phyloP scores from a whole-genome alignment of 108 stramenopile genomes.

The Skeletonema tropicum region DNA sequence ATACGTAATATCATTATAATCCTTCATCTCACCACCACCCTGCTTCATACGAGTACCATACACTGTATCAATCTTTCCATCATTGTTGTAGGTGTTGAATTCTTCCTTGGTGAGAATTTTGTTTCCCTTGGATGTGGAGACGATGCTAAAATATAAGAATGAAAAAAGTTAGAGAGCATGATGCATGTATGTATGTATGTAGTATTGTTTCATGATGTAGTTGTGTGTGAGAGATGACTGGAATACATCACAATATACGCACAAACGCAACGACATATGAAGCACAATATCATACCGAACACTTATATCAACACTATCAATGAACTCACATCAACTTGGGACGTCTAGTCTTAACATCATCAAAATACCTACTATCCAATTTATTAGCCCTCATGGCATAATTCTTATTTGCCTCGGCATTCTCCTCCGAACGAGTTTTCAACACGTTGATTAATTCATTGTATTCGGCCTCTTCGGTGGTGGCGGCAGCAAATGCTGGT shows the following conservation, averaged over 20 bases:
- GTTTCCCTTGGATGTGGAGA: constrained; percentile 1
- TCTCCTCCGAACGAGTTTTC: constrained; percentile 12
- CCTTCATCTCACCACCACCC: constrained; percentile 15
- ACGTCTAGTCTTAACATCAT: constrained; percentile 13
- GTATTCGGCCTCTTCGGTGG: constrained; percentile 7
- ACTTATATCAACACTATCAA: neutral
- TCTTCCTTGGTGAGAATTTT: constrained; percentile 13
- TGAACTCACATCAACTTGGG: constrained; percentile 11
- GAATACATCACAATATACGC: too few species aligned
- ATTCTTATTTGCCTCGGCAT: constrained; percentile 4
- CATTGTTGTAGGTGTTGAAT: neutral
- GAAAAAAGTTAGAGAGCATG: neutral
- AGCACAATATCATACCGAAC: too few species aligned
- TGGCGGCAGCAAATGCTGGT: neutral
- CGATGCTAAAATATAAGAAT: neutral
- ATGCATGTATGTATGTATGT: neutral
- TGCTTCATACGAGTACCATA: constrained; percentile 18
- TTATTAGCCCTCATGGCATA: constrained; percentile 14
- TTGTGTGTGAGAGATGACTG: neutral
- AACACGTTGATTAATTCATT: constrained; percentile 3
- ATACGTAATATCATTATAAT: constrained; percentile 16
- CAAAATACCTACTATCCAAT: neutral
- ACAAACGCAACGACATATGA: neutral
- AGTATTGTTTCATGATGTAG: too few species aligned
- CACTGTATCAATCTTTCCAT: constrained; percentile 4